These are phyloP conservation scores for Aristolochia fimbriata DNA, from an alignment of 164 flowering plant genomes.

Conservation along the genomic window DNA sequence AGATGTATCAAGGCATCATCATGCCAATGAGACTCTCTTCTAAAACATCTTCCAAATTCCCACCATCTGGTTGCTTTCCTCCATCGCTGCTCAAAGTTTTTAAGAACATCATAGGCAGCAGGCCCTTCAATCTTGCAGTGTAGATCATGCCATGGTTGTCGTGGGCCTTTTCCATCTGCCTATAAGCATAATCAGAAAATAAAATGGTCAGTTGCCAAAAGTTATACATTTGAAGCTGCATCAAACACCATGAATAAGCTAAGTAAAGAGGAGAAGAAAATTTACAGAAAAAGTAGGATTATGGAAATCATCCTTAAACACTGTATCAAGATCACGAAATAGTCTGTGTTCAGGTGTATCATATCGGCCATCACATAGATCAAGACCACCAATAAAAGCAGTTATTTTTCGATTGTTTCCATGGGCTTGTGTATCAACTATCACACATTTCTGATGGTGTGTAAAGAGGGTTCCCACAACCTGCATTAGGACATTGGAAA, in stretches of 20 bases:
- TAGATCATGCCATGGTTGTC: conserved; percentile 92
- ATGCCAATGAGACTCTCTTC: conserved; percentile 39
- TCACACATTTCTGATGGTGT: conserved; percentile 84
- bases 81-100: conserved; percentile 88
- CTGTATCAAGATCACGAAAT: conserved; percentile 58
- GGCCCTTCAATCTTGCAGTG: conserved; percentile 77
- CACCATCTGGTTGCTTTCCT: conserved; percentile 57
- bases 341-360: conserved; percentile 84
- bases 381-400: conserved; percentile 79
- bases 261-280: background rate
- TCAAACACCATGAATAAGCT: background rate
- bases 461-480: conserved; percentile 74
- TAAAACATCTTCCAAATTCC: conserved; percentile 40
- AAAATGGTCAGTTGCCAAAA: too few species aligned
- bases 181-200: conserved; percentile 6
- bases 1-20: conserved; percentile 67
- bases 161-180: conserved; percentile 60
- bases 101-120: conserved; percentile 79
- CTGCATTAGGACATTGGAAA: conserved; percentile 21
- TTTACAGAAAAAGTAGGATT: conserved; percentile 79
- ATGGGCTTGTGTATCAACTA: conserved; percentile 69
- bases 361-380: conserved; percentile 89
- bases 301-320: conserved; percentile 65
- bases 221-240: too few species aligned
- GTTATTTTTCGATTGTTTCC: conserved; percentile 64